Base-by-base conservation (phyloP, 164 flowering plant species). In the Aristolochia californica region DNA sequence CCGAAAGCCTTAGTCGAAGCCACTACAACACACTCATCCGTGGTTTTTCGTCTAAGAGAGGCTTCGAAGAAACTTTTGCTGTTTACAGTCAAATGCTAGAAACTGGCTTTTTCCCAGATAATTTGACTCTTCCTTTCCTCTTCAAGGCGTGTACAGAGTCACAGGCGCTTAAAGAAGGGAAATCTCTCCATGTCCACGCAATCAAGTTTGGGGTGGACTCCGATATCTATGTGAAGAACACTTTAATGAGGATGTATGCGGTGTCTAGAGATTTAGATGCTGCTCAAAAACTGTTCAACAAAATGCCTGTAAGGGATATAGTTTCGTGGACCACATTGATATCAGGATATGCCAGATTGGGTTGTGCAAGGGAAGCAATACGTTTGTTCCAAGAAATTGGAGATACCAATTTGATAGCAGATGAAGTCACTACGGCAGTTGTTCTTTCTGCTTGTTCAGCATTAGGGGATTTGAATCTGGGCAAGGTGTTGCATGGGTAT, bases 321-420 rank as follows among this genome's bases (percentile, higher is more conserved):
- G 58, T 64, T 43, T 57, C 67, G 0, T 64, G 67, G 67, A 64
- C 67, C 12, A 64, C 67, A 8, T 43, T 64, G 62, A 57, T 64
- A 52, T 52, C 62, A 1, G 67, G 58, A 51, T 64, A 58, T 44
- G 62, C 67, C 11, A 64, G 52, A 22, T 12, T 50, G 53, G 58
- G 62, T 20, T 50, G 44, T 14, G 21, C 38, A 23, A 58, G 15
- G 58, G 55, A 57, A 45, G 67, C 67, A 17, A 58, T 58, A 40
- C 56, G 53, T 28, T 18, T 58, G 14, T 64, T 64, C 18, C 28
- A 44, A 15, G 52, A 58, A 45, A 64, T 64, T 62, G 24, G 17
- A 15, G 56, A 18, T n/a, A 44, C 57, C 20, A 27, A 23, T 22
- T 27, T 64, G 44, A n/a, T 4, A 13, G 67, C 62, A 1, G 67